Conservation (phyloP, 2,329 filamentous ascomycete genomes). For the Tympanopsis confertula region DNA sequence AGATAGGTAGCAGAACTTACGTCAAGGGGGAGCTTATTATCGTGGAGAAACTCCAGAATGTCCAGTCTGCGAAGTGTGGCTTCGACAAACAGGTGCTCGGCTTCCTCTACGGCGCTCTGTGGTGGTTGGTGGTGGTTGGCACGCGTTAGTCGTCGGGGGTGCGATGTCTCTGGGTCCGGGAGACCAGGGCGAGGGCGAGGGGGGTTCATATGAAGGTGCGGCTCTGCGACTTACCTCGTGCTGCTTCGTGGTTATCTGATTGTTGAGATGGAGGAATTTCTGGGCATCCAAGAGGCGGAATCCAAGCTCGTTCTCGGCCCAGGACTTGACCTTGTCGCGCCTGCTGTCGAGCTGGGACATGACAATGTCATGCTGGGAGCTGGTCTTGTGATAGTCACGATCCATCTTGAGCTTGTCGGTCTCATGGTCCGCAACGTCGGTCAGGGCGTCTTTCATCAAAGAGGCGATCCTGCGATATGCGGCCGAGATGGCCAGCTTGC, state of each 20-base stretch:
- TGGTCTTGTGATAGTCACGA: neutral
- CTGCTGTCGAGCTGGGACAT: neutral
- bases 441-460: neutral
- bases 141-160: too few relatives aligned
- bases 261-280: too few relatives aligned
- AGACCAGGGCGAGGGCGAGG: too few relatives aligned
- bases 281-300: too few relatives aligned
- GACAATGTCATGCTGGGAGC: neutral
- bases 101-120: neutral
- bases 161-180: too few relatives aligned
- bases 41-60: neutral
- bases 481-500: neutral
- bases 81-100: neutral
- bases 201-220: too few relatives aligned
- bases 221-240: too few relatives aligned
- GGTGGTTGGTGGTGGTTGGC: too few relatives aligned
- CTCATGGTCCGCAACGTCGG: neutral
- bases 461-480: neutral
- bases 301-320: neutral
- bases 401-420: neutral
- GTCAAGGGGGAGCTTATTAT: neutral
- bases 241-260: too few relatives aligned
- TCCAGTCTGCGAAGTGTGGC: neutral
- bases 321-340: neutral
- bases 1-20: neutral